phyloP scores from a whole-genome alignment of 352 stramenopile genomes.

The Globisporangium cylindrosporum region DNA sequence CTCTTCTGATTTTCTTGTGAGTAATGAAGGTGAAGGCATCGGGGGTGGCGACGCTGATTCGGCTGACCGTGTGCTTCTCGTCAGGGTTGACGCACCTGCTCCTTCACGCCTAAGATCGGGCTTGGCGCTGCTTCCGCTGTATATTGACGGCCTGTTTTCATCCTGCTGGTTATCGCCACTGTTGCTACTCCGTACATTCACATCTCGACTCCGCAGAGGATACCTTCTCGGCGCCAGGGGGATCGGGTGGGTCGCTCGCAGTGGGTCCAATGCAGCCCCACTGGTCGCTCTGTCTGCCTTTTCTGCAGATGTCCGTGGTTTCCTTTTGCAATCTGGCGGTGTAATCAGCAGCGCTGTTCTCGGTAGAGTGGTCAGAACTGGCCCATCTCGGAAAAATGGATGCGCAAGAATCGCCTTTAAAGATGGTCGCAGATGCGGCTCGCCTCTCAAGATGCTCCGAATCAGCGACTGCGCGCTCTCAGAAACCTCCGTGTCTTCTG shows the following conservation, averaged over 20 bases:
- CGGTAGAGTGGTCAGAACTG: slow-evolving; percentile 52
- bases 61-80: slow-evolving; percentile 5
- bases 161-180: slow-evolving; percentile 9
- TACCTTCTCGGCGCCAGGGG: slow-evolving; percentile 30
- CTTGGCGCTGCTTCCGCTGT: slow-evolving; percentile 5
- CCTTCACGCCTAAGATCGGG: slow-evolving; percentile 5
- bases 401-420: slow-evolving; percentile 77
- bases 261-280: slow-evolving; percentile 10
- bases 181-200: slow-evolving; percentile 20
- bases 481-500: slow-evolving; percentile 85
- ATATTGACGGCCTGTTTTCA: slow-evolving; percentile 1
- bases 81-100: neutral
- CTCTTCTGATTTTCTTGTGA: slow-evolving; percentile 5
- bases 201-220: slow-evolving; percentile 34
- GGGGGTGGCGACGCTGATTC: slow-evolving; percentile 3
- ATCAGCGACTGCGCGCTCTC: slow-evolving; percentile 69
- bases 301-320: neutral
- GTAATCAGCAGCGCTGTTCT: slow-evolving; percentile 68
- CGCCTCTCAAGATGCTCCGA: slow-evolving; percentile 66
- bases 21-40: neutral
- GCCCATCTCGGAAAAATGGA: slow-evolving; percentile 67
- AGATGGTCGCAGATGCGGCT: slow-evolving; percentile 67
- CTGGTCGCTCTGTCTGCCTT: neutral
- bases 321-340: slow-evolving; percentile 54
- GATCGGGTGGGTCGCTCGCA: slow-evolving; percentile 21